These are phyloP conservation scores for Chalaropsis thielavioides DNA, from an alignment of 2,329 filamentous ascomycete genomes.

Conservation along the genomic window DNA sequence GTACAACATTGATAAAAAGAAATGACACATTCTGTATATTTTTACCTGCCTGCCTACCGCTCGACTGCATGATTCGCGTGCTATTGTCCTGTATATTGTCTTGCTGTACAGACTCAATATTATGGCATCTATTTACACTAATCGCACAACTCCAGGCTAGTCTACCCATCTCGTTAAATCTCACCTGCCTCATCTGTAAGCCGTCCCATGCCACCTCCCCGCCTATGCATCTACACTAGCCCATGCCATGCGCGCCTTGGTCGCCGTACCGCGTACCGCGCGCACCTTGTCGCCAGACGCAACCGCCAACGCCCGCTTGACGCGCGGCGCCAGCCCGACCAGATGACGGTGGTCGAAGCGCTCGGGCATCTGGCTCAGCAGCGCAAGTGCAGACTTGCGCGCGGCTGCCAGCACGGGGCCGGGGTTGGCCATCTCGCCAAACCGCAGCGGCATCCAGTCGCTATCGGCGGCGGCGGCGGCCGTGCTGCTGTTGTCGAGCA, in stretches of 20 bases:
- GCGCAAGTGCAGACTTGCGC: conserved; percentile 22
- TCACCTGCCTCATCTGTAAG: not conserved
- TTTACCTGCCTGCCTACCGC: too few species aligned
- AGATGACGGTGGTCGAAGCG: conserved; percentile 36
- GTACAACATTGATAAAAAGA: not conserved
- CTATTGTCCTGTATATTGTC: too few species aligned
- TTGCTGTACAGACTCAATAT: too few species aligned
- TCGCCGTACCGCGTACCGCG: conserved; percentile 37
- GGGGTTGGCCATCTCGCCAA: not conserved
- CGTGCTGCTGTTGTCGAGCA: conserved; percentile 21
- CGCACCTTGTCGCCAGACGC: conserved; percentile 41
- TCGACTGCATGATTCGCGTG: too few species aligned
- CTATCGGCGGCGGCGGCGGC: conserved; percentile 20
- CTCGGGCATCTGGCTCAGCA: conserved; percentile 34
- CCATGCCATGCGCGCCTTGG: conserved; percentile 37
- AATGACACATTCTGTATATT: too few species aligned
- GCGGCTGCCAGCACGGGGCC: not conserved
- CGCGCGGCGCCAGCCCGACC: conserved; percentile 30
- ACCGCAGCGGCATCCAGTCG: conserved; percentile 24
- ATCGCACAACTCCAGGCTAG: too few species aligned
- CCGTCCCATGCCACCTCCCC: conserved; percentile 19
- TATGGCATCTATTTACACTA: too few species aligned
- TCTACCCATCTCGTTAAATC: not conserved
- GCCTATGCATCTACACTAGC: conserved; percentile 18
- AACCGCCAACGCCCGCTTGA: conserved; percentile 34